phyloP scores from a whole-genome alignment of 805 yeast species.

The Starmerella tilneyi region DNA sequence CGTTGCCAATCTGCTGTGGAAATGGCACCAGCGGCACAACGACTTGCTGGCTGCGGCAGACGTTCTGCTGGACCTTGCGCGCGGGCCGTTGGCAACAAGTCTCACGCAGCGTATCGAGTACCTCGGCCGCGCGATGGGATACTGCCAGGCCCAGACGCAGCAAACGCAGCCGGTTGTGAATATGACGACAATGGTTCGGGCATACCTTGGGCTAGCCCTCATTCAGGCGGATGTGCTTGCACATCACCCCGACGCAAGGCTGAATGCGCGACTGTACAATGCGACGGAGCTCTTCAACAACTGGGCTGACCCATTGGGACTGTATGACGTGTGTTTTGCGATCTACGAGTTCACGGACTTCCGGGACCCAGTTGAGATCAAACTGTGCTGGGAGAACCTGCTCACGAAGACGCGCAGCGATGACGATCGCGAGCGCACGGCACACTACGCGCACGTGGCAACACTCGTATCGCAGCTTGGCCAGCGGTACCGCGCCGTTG shows the following conservation, averaged over 20 bases:
- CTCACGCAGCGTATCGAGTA: constrained; percentile 73
- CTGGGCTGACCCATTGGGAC: constrained; percentile 79
- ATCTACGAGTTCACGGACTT: constrained; percentile 78
- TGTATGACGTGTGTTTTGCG: constrained; percentile 66
- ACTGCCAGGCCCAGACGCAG: constrained; percentile 72
- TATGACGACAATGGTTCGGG: constrained; percentile 59
- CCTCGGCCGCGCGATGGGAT: constrained; percentile 84
- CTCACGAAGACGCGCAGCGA: constrained; percentile 41
- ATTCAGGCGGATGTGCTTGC: constrained; percentile 58
- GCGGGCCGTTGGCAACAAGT: constrained; percentile 56
- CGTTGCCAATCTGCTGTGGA: constrained; percentile 78
- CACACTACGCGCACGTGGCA: constrained; percentile 34
- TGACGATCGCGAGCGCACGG: constrained; percentile 26
- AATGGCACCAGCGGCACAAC: constrained; percentile 73
- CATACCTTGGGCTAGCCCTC: constrained; percentile 74
- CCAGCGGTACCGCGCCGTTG: constrained; percentile 49
- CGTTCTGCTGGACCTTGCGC: constrained; percentile 60
- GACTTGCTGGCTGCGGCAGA: constrained; percentile 76
- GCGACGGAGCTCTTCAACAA: constrained; percentile 75
- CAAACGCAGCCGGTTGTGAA: constrained; percentile 67
- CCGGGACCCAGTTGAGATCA: constrained; percentile 71
- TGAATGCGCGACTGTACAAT: constrained; percentile 56
- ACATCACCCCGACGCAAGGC: constrained; percentile 35
- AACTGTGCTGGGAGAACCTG: constrained; percentile 67
- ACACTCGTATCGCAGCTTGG: constrained; percentile 43